Conservation (phyloP, 768 basidiomycete genomes). For the Cubamyces sp. region DNA sequence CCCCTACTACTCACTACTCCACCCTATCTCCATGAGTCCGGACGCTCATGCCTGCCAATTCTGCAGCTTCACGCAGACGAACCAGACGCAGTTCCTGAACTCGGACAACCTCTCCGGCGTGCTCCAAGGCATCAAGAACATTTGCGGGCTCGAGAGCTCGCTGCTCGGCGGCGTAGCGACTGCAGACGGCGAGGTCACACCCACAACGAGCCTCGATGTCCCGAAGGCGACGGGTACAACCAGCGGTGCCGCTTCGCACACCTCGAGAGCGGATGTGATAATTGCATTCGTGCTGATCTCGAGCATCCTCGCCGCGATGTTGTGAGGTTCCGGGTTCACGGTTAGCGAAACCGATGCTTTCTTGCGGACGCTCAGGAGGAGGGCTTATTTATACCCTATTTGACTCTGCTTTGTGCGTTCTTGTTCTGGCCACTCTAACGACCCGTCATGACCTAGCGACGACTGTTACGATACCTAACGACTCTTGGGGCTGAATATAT, state of each 20-base stretch:
- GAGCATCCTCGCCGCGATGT: background rate
- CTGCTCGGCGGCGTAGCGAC: slow-evolving; percentile 56
- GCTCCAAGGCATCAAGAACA: slow-evolving; percentile 51
- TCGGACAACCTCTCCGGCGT: slow-evolving; percentile 51
- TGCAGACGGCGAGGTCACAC: slow-evolving; percentile 45
- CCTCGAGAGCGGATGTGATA: background rate
- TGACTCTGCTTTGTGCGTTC: slow-evolving; percentile 7
- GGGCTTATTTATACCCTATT: slow-evolving; percentile 24
- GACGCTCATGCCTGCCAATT: background rate
- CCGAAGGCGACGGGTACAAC: slow-evolving; percentile 31
- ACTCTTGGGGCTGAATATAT: background rate
- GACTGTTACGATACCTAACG: background rate
- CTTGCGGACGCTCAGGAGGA: background rate
- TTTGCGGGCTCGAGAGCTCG: slow-evolving; percentile 56
- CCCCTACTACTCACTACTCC: background rate
- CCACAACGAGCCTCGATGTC: slow-evolving; percentile 31
- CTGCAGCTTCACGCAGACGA: slow-evolving; percentile 57
- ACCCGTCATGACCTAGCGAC: slow-evolving; percentile 14
- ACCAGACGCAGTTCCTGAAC: slow-evolving; percentile 56
- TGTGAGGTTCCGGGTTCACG: background rate
- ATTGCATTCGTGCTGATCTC: background rate
- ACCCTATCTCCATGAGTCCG: too few species aligned
- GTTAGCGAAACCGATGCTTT: background rate
- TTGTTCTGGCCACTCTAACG: slow-evolving; percentile 21
- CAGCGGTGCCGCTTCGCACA: slow-evolving; percentile 12